phyloP scores from a whole-genome alignment of 1,284 basidiomycete genomes.

The Cryptococcus floricola region DNA sequence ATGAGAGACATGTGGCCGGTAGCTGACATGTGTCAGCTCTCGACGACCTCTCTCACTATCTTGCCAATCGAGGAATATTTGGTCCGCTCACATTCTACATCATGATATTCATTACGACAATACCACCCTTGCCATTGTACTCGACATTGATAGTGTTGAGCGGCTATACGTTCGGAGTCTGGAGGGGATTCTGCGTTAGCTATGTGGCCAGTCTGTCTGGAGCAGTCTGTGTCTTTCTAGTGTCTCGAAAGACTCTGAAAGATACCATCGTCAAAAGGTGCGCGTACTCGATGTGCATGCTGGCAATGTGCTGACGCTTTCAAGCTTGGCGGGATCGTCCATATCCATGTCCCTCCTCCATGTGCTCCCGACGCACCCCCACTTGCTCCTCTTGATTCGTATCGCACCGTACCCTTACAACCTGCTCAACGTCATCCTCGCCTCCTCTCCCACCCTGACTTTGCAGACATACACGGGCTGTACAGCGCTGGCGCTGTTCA shows the following conservation, averaged over 20 bases:
- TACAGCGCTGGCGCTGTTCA: conserved; percentile 52
- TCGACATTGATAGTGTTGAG: conserved; percentile 54
- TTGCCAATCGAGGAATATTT: conserved; percentile 38
- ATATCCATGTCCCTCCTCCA: conserved; percentile 40
- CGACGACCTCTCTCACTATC: conserved; percentile 39
- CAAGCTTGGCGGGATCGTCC: conserved; percentile 36
- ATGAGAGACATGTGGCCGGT: background rate
- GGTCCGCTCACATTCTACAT: conserved; percentile 46
- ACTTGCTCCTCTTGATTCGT: conserved; percentile 53
- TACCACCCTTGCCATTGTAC: conserved; percentile 54
- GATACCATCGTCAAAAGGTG: conserved; percentile 40
- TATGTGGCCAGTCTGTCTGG: conserved; percentile 52
- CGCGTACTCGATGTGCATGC: conserved; percentile 8
- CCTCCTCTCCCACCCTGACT: conserved; percentile 51
- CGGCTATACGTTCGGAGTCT: conserved; percentile 54
- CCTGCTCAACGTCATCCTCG: conserved; percentile 54
- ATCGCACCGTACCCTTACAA: conserved; percentile 55
- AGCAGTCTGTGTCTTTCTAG: conserved; percentile 51
- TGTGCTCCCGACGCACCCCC: conserved; percentile 44
- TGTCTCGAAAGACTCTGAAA: conserved; percentile 40
- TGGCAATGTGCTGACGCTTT: background rate
- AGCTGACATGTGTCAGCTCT: conserved; percentile 26
- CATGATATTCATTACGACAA: conserved; percentile 47
- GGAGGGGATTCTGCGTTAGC: conserved; percentile 52
- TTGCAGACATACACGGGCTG: conserved; percentile 52